Evolutionary conservation across 306 rosid genomes (phyloP).

Genomic region (Gastrolobium bilobum): DNA sequence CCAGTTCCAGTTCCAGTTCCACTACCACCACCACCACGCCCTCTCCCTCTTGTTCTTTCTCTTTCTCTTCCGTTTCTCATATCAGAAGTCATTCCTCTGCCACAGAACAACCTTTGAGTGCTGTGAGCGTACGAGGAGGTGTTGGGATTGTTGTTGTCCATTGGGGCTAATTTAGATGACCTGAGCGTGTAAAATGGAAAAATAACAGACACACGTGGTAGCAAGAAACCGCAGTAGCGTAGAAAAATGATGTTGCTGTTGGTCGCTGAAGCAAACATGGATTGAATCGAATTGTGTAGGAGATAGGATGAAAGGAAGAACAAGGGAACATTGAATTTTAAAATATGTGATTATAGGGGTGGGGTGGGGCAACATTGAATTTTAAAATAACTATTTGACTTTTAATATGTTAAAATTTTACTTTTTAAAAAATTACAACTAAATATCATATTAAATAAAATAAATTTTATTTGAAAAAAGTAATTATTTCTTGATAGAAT

Average conservation of each 20-base stretch:
- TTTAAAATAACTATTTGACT: no score
- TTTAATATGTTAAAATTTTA: no score
- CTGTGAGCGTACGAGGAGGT: conserved; percentile 57
- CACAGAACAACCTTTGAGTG: conserved; percentile 57
- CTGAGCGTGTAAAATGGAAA: conserved; percentile 14
- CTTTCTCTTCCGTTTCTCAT: conserved; percentile 61
- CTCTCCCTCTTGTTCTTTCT: conserved; percentile 62
- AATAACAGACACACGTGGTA: conserved; percentile 51
- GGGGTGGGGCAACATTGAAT: no score
- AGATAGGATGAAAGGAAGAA: no score
- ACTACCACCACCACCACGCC: conserved; percentile 58
- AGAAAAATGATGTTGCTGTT: conserved; percentile 45
- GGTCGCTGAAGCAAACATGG: conserved; percentile 56
- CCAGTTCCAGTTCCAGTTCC: conserved; percentile 51
- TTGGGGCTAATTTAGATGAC: conserved; percentile 44
- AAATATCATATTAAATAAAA: no score
- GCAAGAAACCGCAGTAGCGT: conserved; percentile 55
- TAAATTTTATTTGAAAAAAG: no score
- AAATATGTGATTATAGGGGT: no score
- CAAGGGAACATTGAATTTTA: no score
- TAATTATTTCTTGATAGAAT: no score
- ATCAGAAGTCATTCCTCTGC: conserved; percentile 66
- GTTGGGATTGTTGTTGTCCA: conserved; percentile 51
- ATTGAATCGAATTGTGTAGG: background rate
- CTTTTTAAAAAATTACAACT: no score